Conservation (phyloP, 164 flowering plant genomes). For the Cinnamomum chago region DNA sequence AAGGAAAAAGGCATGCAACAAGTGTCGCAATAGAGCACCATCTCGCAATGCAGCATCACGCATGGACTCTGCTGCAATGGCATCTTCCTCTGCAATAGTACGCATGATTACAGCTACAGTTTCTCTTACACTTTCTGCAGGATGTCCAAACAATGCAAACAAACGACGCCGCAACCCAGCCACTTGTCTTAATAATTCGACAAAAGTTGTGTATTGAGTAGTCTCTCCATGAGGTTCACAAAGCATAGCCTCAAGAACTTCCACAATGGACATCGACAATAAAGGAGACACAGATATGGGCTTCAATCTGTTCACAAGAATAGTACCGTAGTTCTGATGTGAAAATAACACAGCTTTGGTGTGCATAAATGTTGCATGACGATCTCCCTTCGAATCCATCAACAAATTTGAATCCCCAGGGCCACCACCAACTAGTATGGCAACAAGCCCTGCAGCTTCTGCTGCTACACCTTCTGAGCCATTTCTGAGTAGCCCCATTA, state of each 20-base stretch:
- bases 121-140: constrained; percentile 97
- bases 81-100: constrained; percentile 99
- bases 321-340: constrained; percentile 55
- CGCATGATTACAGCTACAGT: constrained; percentile 97
- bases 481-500: constrained; percentile 98
- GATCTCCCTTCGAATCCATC: constrained; percentile 90
- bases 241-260: constrained; percentile 96
- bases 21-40: constrained; percentile 91
- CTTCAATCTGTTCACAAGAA: constrained; percentile 80
- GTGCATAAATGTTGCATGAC: constrained; percentile 91
- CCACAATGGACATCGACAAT: constrained; percentile 91
- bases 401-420: constrained; percentile 64
- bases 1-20: constrained; percentile 86
- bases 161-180: constrained; percentile 92
- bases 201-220: constrained; percentile 88
- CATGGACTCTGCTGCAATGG: constrained; percentile 99
- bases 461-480: constrained; percentile 98
- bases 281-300: constrained; percentile 95
- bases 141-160: constrained; percentile 96
- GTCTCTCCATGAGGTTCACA: constrained; percentile 98
- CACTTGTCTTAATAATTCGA: constrained; percentile 89
- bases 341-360: constrained; percentile 89
- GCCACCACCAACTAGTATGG: constrained; percentile 92
- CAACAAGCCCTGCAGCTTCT: constrained; percentile 88
- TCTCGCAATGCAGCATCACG: constrained; percentile 98